These are phyloP conservation scores for Tulasnella sp. DNA, from an alignment of 768 basidiomycete genomes.

Conservation along the genomic window DNA sequence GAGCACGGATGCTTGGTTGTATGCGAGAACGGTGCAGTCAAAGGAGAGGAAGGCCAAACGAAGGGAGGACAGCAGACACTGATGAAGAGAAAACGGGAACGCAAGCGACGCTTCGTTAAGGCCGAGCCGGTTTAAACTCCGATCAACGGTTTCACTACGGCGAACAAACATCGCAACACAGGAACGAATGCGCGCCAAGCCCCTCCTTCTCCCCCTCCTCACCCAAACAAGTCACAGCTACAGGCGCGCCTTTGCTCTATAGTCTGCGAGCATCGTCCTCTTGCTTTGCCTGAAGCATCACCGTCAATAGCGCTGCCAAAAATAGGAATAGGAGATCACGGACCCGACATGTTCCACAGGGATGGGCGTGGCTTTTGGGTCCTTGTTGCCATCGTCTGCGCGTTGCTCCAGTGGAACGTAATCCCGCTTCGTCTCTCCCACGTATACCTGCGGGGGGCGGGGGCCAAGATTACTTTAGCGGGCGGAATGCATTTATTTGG, in stretches of 20 bases:
- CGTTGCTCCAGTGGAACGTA: slow-evolving; percentile 59
- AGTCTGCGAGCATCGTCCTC: slow-evolving; percentile 19
- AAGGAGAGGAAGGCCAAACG: neutral
- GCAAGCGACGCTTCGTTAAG: neutral
- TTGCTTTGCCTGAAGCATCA: slow-evolving; percentile 19
- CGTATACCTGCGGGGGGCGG: slow-evolving; percentile 46
- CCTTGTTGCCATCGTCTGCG: slow-evolving; percentile 37
- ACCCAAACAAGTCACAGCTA: no score
- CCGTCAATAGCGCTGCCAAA: neutral
- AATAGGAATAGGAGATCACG: neutral
- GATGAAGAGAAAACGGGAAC: neutral
- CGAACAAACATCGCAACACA: neutral
- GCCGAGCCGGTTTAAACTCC: no score
- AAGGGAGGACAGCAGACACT: neutral
- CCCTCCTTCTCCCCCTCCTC: neutral
- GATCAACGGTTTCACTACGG: no score
- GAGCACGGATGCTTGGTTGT: neutral
- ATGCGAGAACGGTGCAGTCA: neutral
- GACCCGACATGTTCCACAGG: slow-evolving; percentile 20
- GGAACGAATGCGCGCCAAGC: neutral
- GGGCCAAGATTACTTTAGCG: neutral
- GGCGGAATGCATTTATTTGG: neutral
- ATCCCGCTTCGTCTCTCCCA: slow-evolving; percentile 60
- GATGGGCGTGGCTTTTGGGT: slow-evolving; percentile 14
- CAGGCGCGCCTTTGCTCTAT: slow-evolving; percentile 18